Evolutionary conservation across 192 early-diverging fungal genomes (phyloP).

Genomic region (Backusella luteola): DNA sequence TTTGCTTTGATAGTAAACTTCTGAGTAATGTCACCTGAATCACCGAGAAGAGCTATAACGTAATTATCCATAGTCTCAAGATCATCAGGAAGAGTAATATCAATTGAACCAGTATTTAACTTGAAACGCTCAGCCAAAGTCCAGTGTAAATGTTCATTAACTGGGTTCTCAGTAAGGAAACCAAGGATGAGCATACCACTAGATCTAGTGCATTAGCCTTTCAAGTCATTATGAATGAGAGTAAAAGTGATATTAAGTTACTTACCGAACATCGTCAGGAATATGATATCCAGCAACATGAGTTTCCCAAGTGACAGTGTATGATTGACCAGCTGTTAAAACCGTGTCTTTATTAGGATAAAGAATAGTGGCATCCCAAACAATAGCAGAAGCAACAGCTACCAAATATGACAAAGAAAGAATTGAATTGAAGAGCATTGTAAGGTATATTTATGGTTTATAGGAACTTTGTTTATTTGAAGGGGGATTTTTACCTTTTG

Average conservation of each 20-base stretch:
- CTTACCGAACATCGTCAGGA: constrained; percentile 1
- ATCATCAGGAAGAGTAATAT: constrained; percentile 9
- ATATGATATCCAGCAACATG: not conserved
- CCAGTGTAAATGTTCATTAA: constrained; percentile 26
- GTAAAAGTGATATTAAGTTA: not conserved
- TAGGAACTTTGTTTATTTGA: not conserved
- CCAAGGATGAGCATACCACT: constrained; percentile 20
- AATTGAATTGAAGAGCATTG: not conserved
- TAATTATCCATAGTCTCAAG: constrained; percentile 7
- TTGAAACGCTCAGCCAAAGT: constrained; percentile 9
- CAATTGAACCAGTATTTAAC: constrained; percentile 10
- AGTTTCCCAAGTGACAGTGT: constrained; percentile 17
- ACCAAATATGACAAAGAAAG: not conserved
- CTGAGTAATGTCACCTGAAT: constrained; percentile 16
- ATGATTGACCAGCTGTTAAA: constrained; percentile 8
- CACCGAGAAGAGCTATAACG: constrained; percentile 16
- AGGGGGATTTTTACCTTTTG: not conserved
- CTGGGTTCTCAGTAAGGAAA: constrained; percentile 4
- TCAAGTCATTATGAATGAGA: not conserved
- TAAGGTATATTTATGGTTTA: not conserved
- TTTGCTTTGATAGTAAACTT: constrained; percentile 17
- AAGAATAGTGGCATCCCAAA: constrained; percentile 4
- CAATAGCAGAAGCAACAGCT: not conserved
- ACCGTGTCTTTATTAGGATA: not conserved
- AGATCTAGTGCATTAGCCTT: not conserved